phyloP scores from a whole-genome alignment of 2,329 filamentous ascomycete species.

The Cladophialophora psammophila region DNA sequence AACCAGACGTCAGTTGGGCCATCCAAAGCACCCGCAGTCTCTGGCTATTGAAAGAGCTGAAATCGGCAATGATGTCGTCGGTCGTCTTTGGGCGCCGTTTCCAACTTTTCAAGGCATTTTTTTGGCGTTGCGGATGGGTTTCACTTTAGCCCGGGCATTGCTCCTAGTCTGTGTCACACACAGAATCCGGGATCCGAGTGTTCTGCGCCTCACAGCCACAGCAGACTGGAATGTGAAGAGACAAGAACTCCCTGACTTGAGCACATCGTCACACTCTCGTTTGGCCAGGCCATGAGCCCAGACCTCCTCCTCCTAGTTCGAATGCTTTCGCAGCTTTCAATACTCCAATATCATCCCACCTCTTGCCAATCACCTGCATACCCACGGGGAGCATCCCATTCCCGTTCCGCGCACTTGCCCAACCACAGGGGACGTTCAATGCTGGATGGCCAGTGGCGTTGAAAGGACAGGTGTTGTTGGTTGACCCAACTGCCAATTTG shows the following conservation, averaged over 20 bases:
- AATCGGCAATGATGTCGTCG: neutral
- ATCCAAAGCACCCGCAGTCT: neutral
- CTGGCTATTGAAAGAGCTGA: neutral
- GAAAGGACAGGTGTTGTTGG: constrained; percentile 57
- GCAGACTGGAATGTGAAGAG: neutral
- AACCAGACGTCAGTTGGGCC: neutral
- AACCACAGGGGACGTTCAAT: constrained; percentile 56
- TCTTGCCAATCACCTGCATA: constrained; percentile 61
- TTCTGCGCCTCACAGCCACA: neutral
- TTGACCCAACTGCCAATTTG: constrained; percentile 54
- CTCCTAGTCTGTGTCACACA: neutral
- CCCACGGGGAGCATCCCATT: constrained; percentile 57
- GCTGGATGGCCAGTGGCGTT: constrained; percentile 61
- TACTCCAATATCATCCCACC: constrained; percentile 43
- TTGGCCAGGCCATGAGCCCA: constrained; percentile 31
- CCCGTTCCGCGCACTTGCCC: constrained; percentile 47
- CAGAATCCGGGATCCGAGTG: neutral
- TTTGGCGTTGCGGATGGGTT: neutral
- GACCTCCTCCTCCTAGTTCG: constrained; percentile 39
- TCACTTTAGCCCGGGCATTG: neutral
- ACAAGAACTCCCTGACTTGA: neutral
- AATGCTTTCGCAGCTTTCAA: constrained; percentile 44
- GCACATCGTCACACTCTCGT: neutral
- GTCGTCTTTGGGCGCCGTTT: neutral
- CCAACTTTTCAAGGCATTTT: neutral